Evolutionary conservation across 345 rosid genomes (phyloP).

Genomic region (Lepidium africanum): DNA sequence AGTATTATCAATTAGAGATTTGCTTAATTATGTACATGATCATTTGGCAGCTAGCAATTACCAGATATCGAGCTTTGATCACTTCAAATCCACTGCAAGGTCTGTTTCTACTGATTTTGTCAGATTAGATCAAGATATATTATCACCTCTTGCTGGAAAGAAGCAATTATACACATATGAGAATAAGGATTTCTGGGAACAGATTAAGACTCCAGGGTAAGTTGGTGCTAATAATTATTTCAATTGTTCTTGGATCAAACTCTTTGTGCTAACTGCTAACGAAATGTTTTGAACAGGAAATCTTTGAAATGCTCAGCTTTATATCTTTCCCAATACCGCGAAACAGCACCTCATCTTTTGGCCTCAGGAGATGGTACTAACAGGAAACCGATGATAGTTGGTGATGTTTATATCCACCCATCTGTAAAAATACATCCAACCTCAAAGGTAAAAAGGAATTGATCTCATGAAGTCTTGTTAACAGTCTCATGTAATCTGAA

Average conservation of each 20-base stretch:
- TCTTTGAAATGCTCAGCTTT: slow-evolving; percentile 66
- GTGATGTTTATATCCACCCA: slow-evolving; percentile 79
- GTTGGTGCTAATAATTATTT: neutral
- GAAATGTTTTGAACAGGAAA: slow-evolving; percentile 32
- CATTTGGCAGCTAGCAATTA: no score
- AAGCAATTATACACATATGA: slow-evolving; percentile 68
- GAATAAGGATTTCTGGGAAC: slow-evolving; percentile 81
- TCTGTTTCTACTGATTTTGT: slow-evolving; percentile 62
- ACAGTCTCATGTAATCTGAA: neutral
- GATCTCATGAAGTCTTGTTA: neutral
- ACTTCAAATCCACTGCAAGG: slow-evolving; percentile 39
- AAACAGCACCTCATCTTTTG: slow-evolving; percentile 50
- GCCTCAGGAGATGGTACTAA: slow-evolving; percentile 47
- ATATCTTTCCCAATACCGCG: slow-evolving; percentile 58
- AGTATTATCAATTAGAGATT: neutral
- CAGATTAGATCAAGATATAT: slow-evolving; percentile 84
- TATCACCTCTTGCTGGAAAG: slow-evolving; percentile 89
- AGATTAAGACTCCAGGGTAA: slow-evolving; percentile 87
- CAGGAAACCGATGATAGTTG: slow-evolving; percentile 42
- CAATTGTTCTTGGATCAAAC: neutral
- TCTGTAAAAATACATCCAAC: slow-evolving; percentile 82
- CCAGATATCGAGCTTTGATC: no score
- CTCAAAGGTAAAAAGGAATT: slow-evolving; percentile 48
- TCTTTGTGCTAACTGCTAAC: neutral
- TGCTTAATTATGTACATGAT: neutral